Conservation (phyloP, 176 grass and related monocot genomes). For the Ananas comosus region DNA sequence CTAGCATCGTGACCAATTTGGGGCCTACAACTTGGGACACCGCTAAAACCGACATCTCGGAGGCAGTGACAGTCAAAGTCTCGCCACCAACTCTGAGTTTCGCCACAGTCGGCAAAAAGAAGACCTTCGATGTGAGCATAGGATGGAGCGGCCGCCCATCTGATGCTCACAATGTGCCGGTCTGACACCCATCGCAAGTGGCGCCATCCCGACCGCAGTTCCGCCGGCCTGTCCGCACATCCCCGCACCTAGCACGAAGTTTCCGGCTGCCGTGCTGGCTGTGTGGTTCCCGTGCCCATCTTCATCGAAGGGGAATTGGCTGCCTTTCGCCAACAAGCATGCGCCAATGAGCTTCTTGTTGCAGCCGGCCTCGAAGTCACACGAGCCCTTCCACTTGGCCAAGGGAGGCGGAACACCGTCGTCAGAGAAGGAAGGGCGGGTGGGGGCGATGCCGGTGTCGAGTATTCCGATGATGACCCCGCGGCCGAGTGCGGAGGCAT, state of each 20-base stretch:
- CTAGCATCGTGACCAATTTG: slow-evolving; percentile 27
- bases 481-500: neutral
- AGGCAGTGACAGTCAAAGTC: slow-evolving; percentile 5
- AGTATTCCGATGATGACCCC: slow-evolving; percentile 14
- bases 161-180: no score
- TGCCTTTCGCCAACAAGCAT: no score
- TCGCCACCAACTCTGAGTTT: slow-evolving; percentile 33
- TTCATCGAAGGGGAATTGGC: no score
- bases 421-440: slow-evolving; percentile 20
- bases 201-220: no score
- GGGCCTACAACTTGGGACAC: slow-evolving; percentile 19
- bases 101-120: slow-evolving; percentile 18
- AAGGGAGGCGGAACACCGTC: slow-evolving; percentile 3
- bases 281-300: no score
- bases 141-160: slow-evolving; percentile 13
- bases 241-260: no score
- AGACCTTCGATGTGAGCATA: slow-evolving; percentile 27
- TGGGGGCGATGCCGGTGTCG: slow-evolving; percentile 10
- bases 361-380: no score
- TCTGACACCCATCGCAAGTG: no score
- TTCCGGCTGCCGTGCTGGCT: no score
- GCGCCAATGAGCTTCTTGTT: no score
- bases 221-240: no score
- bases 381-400: no score
- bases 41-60: slow-evolving; percentile 10